Percentiles rank a stretch among this genome's conserved stretches.
Conservation (phyloP, 129 eudicot genomes). For the Helichrysum umbraculigerum region DNA sequence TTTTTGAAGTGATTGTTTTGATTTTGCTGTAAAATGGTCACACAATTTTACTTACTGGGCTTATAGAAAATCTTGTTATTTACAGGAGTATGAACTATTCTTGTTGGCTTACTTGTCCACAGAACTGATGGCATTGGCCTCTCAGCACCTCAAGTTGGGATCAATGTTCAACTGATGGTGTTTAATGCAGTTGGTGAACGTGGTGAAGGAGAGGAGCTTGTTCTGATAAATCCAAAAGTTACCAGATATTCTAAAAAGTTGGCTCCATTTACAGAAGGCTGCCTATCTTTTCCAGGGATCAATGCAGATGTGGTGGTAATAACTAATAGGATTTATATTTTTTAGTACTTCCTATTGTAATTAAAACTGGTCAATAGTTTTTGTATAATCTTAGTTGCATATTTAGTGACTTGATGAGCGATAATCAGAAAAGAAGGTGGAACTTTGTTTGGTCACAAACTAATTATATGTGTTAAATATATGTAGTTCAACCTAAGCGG, state of each 20-base stretch:
- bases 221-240: constrained; percentile 82
- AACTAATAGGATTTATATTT: not conserved
- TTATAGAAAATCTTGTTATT: constrained; percentile 35
- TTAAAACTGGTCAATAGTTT: not conserved
- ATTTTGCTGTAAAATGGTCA: not conserved
- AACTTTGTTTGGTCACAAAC: not conserved
- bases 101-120: constrained; percentile 60
- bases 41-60: constrained; percentile 1
- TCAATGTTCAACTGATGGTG: constrained; percentile 90
- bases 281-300: constrained; percentile 88
- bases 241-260: constrained; percentile 55
- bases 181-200: constrained; percentile 85
- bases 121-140: constrained; percentile 99
- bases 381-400: not conserved
- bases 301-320: constrained; percentile 80
- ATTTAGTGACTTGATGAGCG: constrained; percentile 11
- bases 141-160: constrained; percentile 94
- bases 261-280: constrained; percentile 68
- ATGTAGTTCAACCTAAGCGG: not conserved
- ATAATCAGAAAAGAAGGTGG: constrained; percentile 7
- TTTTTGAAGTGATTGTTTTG: not conserved
- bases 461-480: not conserved
- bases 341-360: not conserved
- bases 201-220: constrained; percentile 95
- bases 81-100: constrained; percentile 48